A percentile compares a stretch with the other conserved stretches of the same genome.
These are phyloP conservation scores for Mycena rosella DNA, from an alignment of 768 basidiomycete genomes.

Conservation along the genomic window DNA sequence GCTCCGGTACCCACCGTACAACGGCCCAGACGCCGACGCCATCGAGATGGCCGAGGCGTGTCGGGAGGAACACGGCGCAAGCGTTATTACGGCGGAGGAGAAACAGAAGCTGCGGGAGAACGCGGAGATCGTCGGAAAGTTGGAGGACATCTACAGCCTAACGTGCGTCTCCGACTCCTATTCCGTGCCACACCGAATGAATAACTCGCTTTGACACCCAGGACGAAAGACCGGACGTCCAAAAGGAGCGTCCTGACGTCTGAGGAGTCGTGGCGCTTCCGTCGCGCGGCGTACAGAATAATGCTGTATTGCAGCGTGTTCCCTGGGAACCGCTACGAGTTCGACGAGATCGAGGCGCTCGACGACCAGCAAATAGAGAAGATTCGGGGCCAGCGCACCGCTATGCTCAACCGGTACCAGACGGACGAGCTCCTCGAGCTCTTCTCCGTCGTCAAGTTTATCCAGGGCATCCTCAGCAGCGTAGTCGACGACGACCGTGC, in stretches of 20 bases:
- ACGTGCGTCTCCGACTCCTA: slow-evolving; percentile 23
- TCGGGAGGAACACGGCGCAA: slow-evolving; percentile 11
- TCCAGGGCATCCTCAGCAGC: slow-evolving; percentile 13
- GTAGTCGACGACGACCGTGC: background rate
- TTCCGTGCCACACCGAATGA: background rate
- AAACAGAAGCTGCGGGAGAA: slow-evolving; percentile 10
- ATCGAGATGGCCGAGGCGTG: slow-evolving; percentile 7
- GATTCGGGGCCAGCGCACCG: background rate
- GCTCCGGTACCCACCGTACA: slow-evolving; percentile 25
- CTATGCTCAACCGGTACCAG: slow-evolving; percentile 12
- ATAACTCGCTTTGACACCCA: background rate
- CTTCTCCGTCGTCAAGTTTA: slow-evolving; percentile 25
- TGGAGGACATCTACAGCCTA: slow-evolving; percentile 43
- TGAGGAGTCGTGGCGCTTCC: slow-evolving; percentile 18
- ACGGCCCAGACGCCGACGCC: background rate
- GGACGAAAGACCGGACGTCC: slow-evolving; percentile 17
- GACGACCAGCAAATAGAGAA: background rate
- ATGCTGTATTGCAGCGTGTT: slow-evolving; percentile 29
- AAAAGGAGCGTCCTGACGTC: slow-evolving; percentile 8
- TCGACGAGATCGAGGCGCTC: background rate
- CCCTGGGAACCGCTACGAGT: background rate
- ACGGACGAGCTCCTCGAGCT: slow-evolving; percentile 29
- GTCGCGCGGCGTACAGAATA: slow-evolving; percentile 23
- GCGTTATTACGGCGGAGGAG: slow-evolving; percentile 20
- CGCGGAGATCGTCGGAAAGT: slow-evolving; percentile 12